Percentiles rank a stretch among this genome's conserved stretches.
Evolutionary conservation across 495 filamentous ascomycete species (phyloP).

Genomic region (Aspergillus diversus): DNA sequence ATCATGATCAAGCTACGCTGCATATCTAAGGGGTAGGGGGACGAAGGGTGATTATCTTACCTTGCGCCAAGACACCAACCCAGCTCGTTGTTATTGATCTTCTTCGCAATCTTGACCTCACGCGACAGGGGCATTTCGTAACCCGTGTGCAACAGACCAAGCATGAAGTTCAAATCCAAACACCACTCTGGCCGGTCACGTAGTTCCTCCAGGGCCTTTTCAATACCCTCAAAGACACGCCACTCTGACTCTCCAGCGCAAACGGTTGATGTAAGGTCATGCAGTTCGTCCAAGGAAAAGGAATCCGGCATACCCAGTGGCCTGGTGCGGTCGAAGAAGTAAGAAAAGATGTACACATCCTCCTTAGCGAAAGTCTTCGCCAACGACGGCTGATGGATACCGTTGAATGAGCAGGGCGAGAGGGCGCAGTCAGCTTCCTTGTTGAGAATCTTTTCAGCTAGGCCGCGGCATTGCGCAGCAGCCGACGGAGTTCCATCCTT

Average conservation of each 20-base stretch:
- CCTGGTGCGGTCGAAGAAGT: constrained; percentile 92
- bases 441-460: constrained; percentile 87
- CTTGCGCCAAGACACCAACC: constrained; percentile 98
- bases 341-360: constrained; percentile 95
- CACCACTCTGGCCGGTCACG: constrained; percentile 83
- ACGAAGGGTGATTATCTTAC: constrained; percentile 49
- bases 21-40: too few relatives aligned
- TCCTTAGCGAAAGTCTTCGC: constrained; percentile 90
- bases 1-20: not conserved
- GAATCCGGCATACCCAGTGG: constrained; percentile 94
- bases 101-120: constrained; percentile 97
- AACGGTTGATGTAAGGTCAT: constrained; percentile 79
- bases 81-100: constrained; percentile 95
- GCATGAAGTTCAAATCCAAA: constrained; percentile 94
- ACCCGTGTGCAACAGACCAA: constrained; percentile 87
- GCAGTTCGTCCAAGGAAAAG: constrained; percentile 86
- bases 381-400: constrained; percentile 90
- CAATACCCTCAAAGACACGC: constrained; percentile 74
- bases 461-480: constrained; percentile 82
- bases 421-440: constrained; percentile 84
- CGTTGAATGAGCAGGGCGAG: constrained; percentile 95
- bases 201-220: constrained; percentile 73
- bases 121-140: constrained; percentile 97
- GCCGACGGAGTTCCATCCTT: constrained; percentile 55
- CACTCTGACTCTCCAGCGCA: constrained; percentile 79